A percentile compares a stretch with the other conserved stretches of the same genome.
phyloP scores from a whole-genome alignment of 768 basidiomycete genomes.

The Serendipita sp. region DNA sequence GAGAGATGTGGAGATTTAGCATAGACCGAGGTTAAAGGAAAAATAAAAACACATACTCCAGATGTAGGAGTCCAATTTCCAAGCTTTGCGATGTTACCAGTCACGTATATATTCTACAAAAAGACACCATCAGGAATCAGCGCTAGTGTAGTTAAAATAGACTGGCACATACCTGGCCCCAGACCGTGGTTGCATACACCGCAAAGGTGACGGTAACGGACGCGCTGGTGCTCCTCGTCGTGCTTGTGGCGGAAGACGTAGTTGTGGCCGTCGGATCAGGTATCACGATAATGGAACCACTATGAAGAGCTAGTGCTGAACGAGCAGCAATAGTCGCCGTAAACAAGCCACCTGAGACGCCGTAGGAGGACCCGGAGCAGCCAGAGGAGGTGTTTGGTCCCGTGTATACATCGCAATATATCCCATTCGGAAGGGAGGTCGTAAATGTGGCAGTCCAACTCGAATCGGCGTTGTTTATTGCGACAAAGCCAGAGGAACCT shows the following conservation, averaged over 20 bases:
- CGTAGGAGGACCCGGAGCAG: slow-evolving; percentile 35
- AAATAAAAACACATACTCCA: slow-evolving; percentile 23
- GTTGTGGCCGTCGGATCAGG: neutral
- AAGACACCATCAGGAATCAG: neutral
- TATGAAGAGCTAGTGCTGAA: slow-evolving; percentile 23
- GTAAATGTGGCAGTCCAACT: slow-evolving; percentile 40
- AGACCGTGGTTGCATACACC: slow-evolving; percentile 39
- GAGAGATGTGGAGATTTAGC: neutral
- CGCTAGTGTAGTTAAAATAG: neutral
- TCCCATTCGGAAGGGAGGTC: slow-evolving; percentile 40
- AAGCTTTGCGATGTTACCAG: slow-evolving; percentile 39
- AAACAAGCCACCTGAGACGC: slow-evolving; percentile 33
- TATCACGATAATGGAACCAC: slow-evolving; percentile 8
- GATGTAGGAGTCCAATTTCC: slow-evolving; percentile 34
- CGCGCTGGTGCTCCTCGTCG: neutral
- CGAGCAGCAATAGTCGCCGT: slow-evolving; percentile 34
- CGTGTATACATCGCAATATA: slow-evolving; percentile 50
- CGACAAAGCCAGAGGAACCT: slow-evolving; percentile 45
- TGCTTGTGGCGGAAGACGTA: neutral
- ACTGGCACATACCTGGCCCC: slow-evolving; percentile 32
- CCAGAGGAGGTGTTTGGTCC: slow-evolving; percentile 26
- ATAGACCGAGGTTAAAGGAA: neutral
- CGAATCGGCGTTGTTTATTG: slow-evolving; percentile 47
- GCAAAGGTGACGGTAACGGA: slow-evolving; percentile 31
- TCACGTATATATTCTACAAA: slow-evolving; percentile 41